Evolutionary conservation across 495 filamentous ascomycete species (phyloP).

Genomic region (Aspergillus steynii): DNA sequence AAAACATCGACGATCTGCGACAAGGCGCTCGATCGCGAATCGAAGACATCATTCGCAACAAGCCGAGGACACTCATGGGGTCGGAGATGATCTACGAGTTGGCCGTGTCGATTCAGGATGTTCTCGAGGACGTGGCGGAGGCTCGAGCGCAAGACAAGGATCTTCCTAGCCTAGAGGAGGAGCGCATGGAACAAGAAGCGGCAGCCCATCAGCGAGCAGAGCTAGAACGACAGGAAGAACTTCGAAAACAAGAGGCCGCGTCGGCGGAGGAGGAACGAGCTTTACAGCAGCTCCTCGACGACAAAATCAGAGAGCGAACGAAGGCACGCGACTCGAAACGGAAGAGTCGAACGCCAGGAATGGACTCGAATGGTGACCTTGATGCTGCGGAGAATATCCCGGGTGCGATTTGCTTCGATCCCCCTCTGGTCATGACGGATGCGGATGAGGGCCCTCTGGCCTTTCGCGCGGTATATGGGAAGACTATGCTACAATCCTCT

Average conservation of each 20-base stretch:
- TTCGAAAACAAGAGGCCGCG: conserved; percentile 55
- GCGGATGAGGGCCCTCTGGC: conserved; percentile 52
- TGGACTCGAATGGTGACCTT: conserved; percentile 30
- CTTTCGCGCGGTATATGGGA: conserved; percentile 67
- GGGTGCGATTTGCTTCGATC: conserved; percentile 67
- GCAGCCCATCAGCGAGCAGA: conserved; percentile 55
- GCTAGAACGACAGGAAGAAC: conserved; percentile 52
- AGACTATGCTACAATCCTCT: conserved; percentile 57
- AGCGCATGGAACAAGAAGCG: conserved; percentile 70
- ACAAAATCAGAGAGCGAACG: conserved; percentile 62
- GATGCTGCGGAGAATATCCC: conserved; percentile 42
- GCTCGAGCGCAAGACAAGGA: conserved; percentile 68
- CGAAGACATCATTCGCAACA: conserved; percentile 65
- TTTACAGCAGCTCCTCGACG: conserved; percentile 71
- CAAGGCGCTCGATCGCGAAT: conserved; percentile 66
- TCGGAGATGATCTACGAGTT: conserved; percentile 91
- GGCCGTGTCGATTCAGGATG: conserved; percentile 77
- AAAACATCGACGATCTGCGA: conserved; percentile 61
- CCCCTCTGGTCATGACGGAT: conserved; percentile 61
- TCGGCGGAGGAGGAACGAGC: conserved; percentile 71
- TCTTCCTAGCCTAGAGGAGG: conserved; percentile 85
- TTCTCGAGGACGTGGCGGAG: conserved; percentile 82
- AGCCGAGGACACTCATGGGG: conserved; percentile 70
- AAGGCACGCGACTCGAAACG: conserved; percentile 39
- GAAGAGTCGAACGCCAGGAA: conserved; percentile 40